Conservation (phyloP, 352 stramenopile species). For the Pythium aristosporum region DNA sequence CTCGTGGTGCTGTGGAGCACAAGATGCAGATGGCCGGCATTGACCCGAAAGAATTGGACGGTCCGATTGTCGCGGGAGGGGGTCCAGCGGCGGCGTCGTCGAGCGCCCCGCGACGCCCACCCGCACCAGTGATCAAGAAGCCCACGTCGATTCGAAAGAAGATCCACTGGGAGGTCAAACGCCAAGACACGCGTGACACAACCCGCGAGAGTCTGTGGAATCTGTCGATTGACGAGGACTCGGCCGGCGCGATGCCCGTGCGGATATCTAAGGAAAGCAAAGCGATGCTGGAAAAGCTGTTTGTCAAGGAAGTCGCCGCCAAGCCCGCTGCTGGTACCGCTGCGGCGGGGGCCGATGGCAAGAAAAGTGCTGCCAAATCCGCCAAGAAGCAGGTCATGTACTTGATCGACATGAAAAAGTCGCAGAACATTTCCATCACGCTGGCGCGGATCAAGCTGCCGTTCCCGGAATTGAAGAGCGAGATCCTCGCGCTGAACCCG, state of each 20-base stretch:
- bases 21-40: slow-evolving; percentile 80
- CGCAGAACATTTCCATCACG: slow-evolving; percentile 86
- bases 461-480: slow-evolving; percentile 67
- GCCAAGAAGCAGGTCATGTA: slow-evolving; percentile 75
- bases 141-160: slow-evolving; percentile 84
- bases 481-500: slow-evolving; percentile 76
- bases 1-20: slow-evolving; percentile 77
- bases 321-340: slow-evolving; percentile 29
- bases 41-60: slow-evolving; percentile 67
- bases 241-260: slow-evolving; percentile 32
- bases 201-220: slow-evolving; percentile 73
- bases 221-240: slow-evolving; percentile 40
- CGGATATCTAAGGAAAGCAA: slow-evolving; percentile 71
- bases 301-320: slow-evolving; percentile 68
- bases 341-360: slow-evolving; percentile 15
- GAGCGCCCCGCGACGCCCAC: slow-evolving; percentile 19
- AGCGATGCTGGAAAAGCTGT: slow-evolving; percentile 72
- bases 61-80: slow-evolving; percentile 32
- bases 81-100: slow-evolving; percentile 23
- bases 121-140: slow-evolving; percentile 34
- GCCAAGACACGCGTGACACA: slow-evolving; percentile 31
- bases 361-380: slow-evolving; percentile 22
- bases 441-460: slow-evolving; percentile 72
- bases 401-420: slow-evolving; percentile 88
- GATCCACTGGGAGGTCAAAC: slow-evolving; percentile 80